Base-by-base conservation (phyloP, 2,329 filamentous ascomycete species). In the Fusarium clavum region DNA sequence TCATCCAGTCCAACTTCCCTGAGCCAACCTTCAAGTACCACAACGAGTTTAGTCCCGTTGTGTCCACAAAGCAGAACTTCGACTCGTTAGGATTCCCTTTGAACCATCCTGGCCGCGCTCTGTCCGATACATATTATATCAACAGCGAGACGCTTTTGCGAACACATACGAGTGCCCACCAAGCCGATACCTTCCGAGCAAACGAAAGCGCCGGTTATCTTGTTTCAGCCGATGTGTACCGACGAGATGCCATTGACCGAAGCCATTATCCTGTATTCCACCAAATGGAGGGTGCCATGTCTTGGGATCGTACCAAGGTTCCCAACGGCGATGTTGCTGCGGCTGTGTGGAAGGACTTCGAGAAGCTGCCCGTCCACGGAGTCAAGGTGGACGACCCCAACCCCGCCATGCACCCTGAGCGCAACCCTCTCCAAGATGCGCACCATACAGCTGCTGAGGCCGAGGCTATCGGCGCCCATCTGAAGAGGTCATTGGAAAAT, bases 231-330 rank as follows among this genome's bases (percentile, higher is more conserved):
- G 96, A 99, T 79, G 96, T 99, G 20, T 99, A 98, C 80, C 90
- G 96, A 45, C 88, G 96, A 70, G 96, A 99, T 87, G 94, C 95
- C 60, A 92, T 99, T 76, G 96, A 99, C 81, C 89, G 93, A 60
- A 96, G 91, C 73, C 96, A 99, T 81, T 98, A 98, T 81, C 96
- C 96, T 1, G 90, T 97, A 62, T 99, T 99, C 81, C 96, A 99
- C 81, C 96, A 99, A 82, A 98, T 98, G 94, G 96, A 99, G 80
- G 95, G 94, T 14, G 95, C 95, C 11, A 87, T 92, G 73, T 91
- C 94, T 57, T 99, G 96, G 95, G 92, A 96, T 77, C 88, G 93
- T 12, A 84, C 78, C 29, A 86, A 83, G 78, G 87, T 87, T 46
- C 85, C 83, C 57, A 83, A 80, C 64, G 85, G 84, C 20, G 86